Evolutionary conservation across 176 grass and related monocot genomes (phyloP), one percentile per base, ranked within the genome.

Genomic region (Zea luxurians): DNA sequence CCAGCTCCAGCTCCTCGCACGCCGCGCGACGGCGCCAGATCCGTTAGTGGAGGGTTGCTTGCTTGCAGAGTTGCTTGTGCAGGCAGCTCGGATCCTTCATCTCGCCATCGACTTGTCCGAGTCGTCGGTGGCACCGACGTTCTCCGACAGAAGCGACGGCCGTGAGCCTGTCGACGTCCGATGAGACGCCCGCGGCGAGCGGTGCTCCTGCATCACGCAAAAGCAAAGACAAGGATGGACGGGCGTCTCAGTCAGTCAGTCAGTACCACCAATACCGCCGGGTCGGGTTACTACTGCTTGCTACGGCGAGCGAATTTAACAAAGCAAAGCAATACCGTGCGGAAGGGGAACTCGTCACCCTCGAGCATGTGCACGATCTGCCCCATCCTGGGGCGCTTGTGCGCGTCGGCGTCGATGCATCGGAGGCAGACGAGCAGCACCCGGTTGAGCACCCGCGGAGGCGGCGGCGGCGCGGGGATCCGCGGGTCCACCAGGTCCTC

Each of bases 281-380:
- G 27, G 27, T 27, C 27, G 27, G 27, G 27, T 27, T 27, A 27
- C 27, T 27, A 27, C 27, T 27, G 27, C 27, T 27, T 27, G 27
- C 27, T 27, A 27, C 27, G 27, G 27, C 27, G 27, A 27, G 27
- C 27, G 27, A 27, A 27, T 27, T 27, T 27, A n/a, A 17, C 48
- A 52, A 13, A 43, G 66, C 0, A 15, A 37, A 55, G 0, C 3
- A 27, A 12, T 82, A 93, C 94, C 45, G 64, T 72, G 50, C 96
- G 92, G 67, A 87, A 92, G 62, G 92, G 96, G 78, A 99, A 99
- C 86, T 96, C 92, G 73, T 93, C 92, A 50, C 90, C 88, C 70
- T 95, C 96, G 61, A 99, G 92, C 90, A 99, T 99, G 76, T 96
- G 90, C 6, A 99, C 83, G 41, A 99, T 86, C 85, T 99, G 90